phyloP scores from a whole-genome alignment of 306 rosid genomes.

The Mimosa bimucronata region DNA sequence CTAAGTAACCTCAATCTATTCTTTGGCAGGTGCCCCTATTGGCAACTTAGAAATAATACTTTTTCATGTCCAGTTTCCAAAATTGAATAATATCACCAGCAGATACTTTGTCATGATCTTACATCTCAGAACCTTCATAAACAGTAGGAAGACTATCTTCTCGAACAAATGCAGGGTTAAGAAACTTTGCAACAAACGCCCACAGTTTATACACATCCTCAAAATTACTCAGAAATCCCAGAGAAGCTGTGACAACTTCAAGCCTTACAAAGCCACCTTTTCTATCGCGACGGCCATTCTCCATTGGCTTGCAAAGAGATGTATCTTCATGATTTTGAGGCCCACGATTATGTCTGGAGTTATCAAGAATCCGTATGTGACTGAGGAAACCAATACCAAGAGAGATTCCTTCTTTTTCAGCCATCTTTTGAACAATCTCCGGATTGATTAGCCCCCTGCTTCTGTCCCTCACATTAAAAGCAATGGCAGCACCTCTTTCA shows the following conservation, averaged over 20 bases:
- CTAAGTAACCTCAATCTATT: slow-evolving; percentile 40
- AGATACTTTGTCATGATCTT: slow-evolving; percentile 31
- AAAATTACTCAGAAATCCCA: slow-evolving; percentile 85
- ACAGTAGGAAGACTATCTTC: slow-evolving; percentile 78
- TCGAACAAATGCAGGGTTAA: slow-evolving; percentile 66
- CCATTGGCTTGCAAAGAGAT: slow-evolving; percentile 80
- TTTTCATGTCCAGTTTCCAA: slow-evolving; percentile 39
- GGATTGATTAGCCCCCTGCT: slow-evolving; percentile 73
- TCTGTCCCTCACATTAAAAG: slow-evolving; percentile 83
- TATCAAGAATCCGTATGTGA: slow-evolving; percentile 75
- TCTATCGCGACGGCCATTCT: slow-evolving; percentile 60
- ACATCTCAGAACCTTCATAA: slow-evolving; percentile 71
- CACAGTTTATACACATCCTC: slow-evolving; percentile 92
- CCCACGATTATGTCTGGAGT: slow-evolving; percentile 55
- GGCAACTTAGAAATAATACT: slow-evolving; percentile 29
- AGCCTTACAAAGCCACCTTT: slow-evolving; percentile 71
- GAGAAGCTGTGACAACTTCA: slow-evolving; percentile 90
- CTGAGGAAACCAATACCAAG: slow-evolving; percentile 88
- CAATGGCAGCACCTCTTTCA: slow-evolving; percentile 97
- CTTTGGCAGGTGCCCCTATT: slow-evolving; percentile 28
- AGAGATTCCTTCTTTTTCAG: slow-evolving; percentile 89
- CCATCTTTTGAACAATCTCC: slow-evolving; percentile 89
- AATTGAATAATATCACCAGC: slow-evolving; percentile 28
- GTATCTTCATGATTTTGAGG: slow-evolving; percentile 61
- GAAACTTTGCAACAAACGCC: slow-evolving; percentile 91